Conservation (phyloP, 176 grass and related monocot genomes). For the Saccharum spontaneum region DNA sequence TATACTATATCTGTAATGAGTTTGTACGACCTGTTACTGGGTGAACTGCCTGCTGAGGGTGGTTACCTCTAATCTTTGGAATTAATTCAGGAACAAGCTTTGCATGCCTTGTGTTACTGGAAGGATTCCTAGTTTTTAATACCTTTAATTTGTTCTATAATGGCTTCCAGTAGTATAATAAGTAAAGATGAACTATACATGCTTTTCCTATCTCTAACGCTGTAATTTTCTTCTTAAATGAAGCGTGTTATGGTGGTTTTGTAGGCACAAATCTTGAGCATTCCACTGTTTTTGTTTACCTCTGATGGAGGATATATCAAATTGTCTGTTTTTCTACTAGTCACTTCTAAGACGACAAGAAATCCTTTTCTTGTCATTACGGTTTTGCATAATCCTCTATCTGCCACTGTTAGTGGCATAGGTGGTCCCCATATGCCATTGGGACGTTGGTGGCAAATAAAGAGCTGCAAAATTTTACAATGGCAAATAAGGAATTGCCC, state of each 20-base stretch:
- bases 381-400: neutral
- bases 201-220: neutral
- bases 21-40: neutral
- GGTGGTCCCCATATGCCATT: neutral
- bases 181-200: neutral
- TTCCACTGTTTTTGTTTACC: neutral
- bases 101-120: neutral
- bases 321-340: neutral
- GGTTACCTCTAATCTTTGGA: constrained; percentile 11
- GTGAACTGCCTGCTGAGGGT: neutral
- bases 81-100: neutral
- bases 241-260: neutral
- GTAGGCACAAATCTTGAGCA: neutral
- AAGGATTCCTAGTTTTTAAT: neutral
- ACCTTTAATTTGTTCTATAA: neutral
- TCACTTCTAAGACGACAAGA: too few relatives aligned
- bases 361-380: neutral
- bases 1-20: constrained; percentile 10
- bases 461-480: neutral
- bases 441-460: neutral
- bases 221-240: neutral
- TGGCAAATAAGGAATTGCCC: neutral
- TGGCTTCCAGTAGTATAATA: neutral
- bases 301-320: neutral
- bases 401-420: neutral